phyloP scores from a whole-genome alignment of 495 filamentous ascomycete genomes.

The Daldinia bambusicola region DNA sequence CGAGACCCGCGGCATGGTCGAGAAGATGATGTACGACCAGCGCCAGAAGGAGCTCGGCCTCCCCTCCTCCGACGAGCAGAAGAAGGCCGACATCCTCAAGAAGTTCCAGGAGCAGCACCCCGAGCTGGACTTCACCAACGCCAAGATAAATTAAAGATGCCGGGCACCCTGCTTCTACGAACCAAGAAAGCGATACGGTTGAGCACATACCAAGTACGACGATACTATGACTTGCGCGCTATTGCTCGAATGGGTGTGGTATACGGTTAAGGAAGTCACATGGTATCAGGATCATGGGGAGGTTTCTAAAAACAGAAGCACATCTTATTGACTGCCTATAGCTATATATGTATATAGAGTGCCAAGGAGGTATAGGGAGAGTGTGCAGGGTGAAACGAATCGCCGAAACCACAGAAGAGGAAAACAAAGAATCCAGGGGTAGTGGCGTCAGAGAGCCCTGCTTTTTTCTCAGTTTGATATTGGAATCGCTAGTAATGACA shows the following conservation, averaged over 20 bases:
- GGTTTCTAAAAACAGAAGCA: not conserved
- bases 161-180: too few relatives aligned
- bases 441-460: constrained; percentile 71
- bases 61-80: constrained; percentile 89
- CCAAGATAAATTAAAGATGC: constrained; percentile 70
- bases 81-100: constrained; percentile 90
- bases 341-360: constrained; percentile 6
- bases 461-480: constrained; percentile 51
- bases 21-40: constrained; percentile 99
- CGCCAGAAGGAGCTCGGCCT: constrained; percentile 90
- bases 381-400: constrained; percentile 72
- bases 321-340: constrained; percentile 14
- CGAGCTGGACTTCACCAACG: constrained; percentile 87
- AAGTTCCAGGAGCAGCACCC: constrained; percentile 81
- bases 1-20: constrained; percentile 96
- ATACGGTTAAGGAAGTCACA: not conserved
- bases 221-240: not conserved
- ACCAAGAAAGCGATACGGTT: not conserved
- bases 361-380: constrained; percentile 14
- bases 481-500: constrained; percentile 64
- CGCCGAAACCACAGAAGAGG: constrained; percentile 58
- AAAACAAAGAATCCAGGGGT: constrained; percentile 44
- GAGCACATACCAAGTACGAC: too few relatives aligned
- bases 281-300: not conserved
- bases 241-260: too few relatives aligned